Evolutionary conservation across 1,139 yeast genomes (phyloP).

Genomic region (Kluyveromyces marxianus): DNA sequence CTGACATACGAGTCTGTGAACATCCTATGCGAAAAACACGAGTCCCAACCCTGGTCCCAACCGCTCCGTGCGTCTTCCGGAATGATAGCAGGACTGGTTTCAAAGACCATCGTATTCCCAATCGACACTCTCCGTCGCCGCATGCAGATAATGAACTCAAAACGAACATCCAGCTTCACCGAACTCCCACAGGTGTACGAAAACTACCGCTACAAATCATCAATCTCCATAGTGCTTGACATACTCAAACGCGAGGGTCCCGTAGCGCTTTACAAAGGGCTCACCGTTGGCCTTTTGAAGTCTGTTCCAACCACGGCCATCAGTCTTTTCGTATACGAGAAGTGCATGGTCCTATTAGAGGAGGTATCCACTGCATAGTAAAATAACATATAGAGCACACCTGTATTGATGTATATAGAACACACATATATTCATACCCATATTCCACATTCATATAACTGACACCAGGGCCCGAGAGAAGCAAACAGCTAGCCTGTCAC

Average conservation of each 20-base stretch:
- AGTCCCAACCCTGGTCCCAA: slow-evolving; percentile 7
- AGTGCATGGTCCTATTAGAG: background rate
- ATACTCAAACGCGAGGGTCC: slow-evolving; percentile 52
- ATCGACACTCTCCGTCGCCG: slow-evolving; percentile 77
- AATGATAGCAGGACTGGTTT: slow-evolving; percentile 62
- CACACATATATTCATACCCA: too few species aligned
- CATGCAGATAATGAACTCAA: slow-evolving; percentile 54
- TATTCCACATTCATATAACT: too few species aligned
- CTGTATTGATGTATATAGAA: too few species aligned
- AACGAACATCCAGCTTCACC: slow-evolving; percentile 20
- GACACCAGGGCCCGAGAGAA: too few species aligned
- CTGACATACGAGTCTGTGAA: slow-evolving; percentile 47
- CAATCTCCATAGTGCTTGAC: slow-evolving; percentile 28
- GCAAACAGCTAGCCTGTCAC: too few species aligned
- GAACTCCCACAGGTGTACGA: slow-evolving; percentile 20
- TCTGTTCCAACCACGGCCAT: slow-evolving; percentile 80
- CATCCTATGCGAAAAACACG: slow-evolving; percentile 20
- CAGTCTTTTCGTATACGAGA: slow-evolving; percentile 67
- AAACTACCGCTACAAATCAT: slow-evolving; percentile 15
- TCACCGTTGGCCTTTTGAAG: slow-evolving; percentile 58
- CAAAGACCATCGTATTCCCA: slow-evolving; percentile 77
- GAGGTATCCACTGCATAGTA: background rate
- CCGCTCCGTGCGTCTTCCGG: slow-evolving; percentile 64
- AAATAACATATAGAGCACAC: too few species aligned
- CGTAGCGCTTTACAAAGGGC: slow-evolving; percentile 67